These are phyloP conservation scores for Tuber calosporum DNA, from an alignment of 495 filamentous ascomycete species.

Conservation along the genomic window DNA sequence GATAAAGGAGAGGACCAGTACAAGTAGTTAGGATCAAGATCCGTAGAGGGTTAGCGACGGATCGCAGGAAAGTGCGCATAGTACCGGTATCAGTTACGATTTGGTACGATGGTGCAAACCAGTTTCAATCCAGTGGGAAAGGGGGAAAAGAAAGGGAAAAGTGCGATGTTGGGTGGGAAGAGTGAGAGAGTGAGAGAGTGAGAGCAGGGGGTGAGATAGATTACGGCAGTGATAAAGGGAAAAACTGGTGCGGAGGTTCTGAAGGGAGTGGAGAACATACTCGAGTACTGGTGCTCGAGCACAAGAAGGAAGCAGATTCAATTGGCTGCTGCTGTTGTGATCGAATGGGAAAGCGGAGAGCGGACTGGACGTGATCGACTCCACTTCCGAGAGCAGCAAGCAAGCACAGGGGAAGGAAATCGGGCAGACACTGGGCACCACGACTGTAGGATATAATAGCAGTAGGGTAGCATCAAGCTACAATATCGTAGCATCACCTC, in stretches of 20 bases:
- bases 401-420: background rate
- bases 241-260: background rate
- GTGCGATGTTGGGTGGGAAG: conserved; percentile 15
- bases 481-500: background rate
- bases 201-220: background rate
- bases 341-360: background rate
- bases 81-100: background rate
- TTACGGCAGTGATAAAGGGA: background rate
- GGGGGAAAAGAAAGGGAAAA: conserved; percentile 4
- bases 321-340: background rate
- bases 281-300: too few relatives aligned
- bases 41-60: conserved; percentile 1
- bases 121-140: background rate
- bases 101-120: background rate
- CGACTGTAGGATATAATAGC: background rate
- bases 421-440: background rate
- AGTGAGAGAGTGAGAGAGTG: conserved; percentile 14
- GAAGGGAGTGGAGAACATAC: background rate
- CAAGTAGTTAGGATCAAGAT: background rate
- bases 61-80: background rate
- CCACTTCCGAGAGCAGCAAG: background rate
- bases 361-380: background rate
- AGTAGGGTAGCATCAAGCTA: background rate
- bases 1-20: background rate
- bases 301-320: background rate